phyloP scores from a whole-genome alignment of 768 basidiomycete species.

The Mrakia gelida region DNA sequence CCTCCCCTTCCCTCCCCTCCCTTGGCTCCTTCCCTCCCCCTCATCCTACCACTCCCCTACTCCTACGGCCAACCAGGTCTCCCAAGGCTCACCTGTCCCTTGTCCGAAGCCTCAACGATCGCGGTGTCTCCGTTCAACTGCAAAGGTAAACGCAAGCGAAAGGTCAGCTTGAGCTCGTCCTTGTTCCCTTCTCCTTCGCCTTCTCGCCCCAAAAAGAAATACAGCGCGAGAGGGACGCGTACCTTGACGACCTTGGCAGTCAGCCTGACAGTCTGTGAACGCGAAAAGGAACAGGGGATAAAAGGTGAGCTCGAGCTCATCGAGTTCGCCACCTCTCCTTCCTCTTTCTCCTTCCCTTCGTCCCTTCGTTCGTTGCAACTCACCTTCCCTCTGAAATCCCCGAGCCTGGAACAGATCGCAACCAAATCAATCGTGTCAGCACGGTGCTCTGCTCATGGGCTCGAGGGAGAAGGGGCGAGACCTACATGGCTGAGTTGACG shows the following conservation, averaged over 20 bases:
- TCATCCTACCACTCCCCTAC: too few relatives aligned
- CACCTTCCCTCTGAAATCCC: not conserved
- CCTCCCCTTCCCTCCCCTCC: not conserved
- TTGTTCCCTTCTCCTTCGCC: not conserved
- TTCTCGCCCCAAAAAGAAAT: too few relatives aligned
- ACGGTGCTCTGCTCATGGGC: not conserved
- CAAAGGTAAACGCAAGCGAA: constrained; percentile 4
- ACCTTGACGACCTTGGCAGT: constrained; percentile 61
- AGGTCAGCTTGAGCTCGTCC: not conserved
- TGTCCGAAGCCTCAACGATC: constrained; percentile 64
- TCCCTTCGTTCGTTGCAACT: not conserved
- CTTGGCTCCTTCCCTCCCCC: not conserved
- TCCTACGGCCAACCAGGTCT: not conserved
- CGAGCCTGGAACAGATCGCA: not conserved
- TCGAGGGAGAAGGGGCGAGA: not conserved
- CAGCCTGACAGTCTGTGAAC: constrained; percentile 53
- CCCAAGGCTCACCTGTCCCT: constrained; percentile 50
- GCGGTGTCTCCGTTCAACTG: constrained; percentile 50
- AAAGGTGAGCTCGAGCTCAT: too few relatives aligned
- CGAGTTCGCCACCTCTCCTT: too few relatives aligned
- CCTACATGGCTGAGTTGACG: not conserved
- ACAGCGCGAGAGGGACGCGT: too few relatives aligned
- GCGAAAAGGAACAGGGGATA: not conserved
- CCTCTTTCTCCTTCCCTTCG: too few relatives aligned
- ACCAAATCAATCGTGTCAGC: not conserved